Base-by-base conservation (phyloP, 176 grass and related monocot genomes). In the Oropetium thomaeum region DNA sequence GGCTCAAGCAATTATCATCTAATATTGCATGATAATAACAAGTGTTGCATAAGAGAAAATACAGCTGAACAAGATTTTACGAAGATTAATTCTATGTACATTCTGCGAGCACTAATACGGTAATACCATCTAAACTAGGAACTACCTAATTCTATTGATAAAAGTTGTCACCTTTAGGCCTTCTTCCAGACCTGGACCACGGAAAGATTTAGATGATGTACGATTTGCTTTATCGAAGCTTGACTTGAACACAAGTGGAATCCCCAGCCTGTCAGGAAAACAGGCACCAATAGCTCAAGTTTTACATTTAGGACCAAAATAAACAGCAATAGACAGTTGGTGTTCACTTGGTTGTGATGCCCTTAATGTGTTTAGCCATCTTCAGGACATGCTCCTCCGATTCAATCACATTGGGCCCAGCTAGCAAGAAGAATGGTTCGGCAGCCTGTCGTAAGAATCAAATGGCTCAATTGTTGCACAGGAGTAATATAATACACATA, bases 161-260 rank as follows among this genome's bases (percentile, higher is more conserved):
- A 55, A 82, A 72, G 17, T 38, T 62, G 48, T 0, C 25, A 81
- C 95, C 91, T 97, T 97, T 10, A 97, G 79, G 30, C 90, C 95
- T 89, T 97, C 86, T 83, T 97, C 95, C 78, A 97, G 55, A 19
- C 91, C 91, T 47, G 90, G 95, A 15, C 95, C 91, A 79, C 95
- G 91, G 71, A 94, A 97, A 28, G 95, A 97, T 67, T 91, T 93
- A 10, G 86, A 93, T 13, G 94, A 97, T 52, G 94, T 97, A 58
- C 90, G 94, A 44, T 97, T 97, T 66, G 94, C 94, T 78, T 97
- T 97, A 62, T 97, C 94, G 76, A 97, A 97, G 78, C 94, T 97
- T 16, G 85, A 93, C 75, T 97, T 97, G 81, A 97, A 97, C 61
- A 97, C 90, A 38, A 97, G 83, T 34, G 86, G 90, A 58, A 97